phyloP scores from a whole-genome alignment of 371 early-diverging fungal genomes.

The Batkoa obscura region DNA sequence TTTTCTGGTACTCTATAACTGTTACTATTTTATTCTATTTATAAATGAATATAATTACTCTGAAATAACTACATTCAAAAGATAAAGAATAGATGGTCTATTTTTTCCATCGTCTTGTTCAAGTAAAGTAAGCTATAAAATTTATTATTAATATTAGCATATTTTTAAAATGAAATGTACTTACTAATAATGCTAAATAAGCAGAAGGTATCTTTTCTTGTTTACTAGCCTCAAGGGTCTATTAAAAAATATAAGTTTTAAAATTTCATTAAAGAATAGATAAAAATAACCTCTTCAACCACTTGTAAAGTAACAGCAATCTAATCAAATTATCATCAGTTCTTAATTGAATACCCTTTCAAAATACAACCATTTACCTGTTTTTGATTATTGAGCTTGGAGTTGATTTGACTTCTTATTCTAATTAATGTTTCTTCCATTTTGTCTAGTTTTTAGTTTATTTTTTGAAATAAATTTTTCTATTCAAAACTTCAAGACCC shows the following conservation, averaged over 20 bases:
- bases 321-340: conserved; percentile 4
- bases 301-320: conserved; percentile 63
- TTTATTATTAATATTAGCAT: background rate
- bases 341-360: background rate
- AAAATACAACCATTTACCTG: conserved; percentile 17
- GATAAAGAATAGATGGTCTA: conserved; percentile 45
- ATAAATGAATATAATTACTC: conserved; percentile 24
- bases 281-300: conserved; percentile 49
- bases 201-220: conserved; percentile 45
- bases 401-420: conserved; percentile 41
- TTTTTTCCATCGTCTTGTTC: conserved; percentile 31
- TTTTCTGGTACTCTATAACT: conserved; percentile 25
- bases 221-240: conserved; percentile 57
- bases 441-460: background rate
- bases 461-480: background rate
- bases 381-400: conserved; percentile 68
- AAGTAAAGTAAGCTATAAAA: conserved; percentile 49
- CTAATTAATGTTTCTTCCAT: conserved; percentile 29
- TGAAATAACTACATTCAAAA: conserved; percentile 63
- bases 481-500: background rate
- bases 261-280: background rate
- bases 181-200: conserved; percentile 77
- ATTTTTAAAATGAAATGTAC: conserved; percentile 1
- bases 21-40: conserved; percentile 9
- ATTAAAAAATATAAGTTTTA: conserved; percentile 5